Evolutionary conservation across 2,329 filamentous ascomycete species (phyloP).

Genomic region (Trichophyton mentagrophytes): DNA sequence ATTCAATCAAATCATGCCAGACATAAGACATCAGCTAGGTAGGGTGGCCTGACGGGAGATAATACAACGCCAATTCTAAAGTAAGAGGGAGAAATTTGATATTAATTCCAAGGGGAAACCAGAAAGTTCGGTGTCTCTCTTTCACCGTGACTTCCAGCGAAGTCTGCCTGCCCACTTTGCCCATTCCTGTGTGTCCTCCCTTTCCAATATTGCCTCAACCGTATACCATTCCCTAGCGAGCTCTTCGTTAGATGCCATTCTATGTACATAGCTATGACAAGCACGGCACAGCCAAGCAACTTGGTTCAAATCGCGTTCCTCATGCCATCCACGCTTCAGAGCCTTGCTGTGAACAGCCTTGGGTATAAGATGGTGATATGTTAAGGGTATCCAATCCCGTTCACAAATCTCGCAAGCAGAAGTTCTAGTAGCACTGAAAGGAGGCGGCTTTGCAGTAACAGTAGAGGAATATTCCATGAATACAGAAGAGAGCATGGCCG

Average conservation of each 20-base stretch:
- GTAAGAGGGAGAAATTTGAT: not conserved
- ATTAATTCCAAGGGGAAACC: not conserved
- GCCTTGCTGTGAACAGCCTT: conserved; percentile 62
- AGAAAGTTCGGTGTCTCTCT: not conserved
- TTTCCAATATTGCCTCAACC: conserved; percentile 54
- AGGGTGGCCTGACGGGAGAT: not conserved
- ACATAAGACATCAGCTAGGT: not conserved
- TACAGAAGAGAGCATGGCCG: conserved; percentile 49
- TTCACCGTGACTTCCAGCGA: conserved; percentile 54
- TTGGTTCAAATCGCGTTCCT: conserved; percentile 58
- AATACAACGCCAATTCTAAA: not conserved
- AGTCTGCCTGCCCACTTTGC: conserved; percentile 59
- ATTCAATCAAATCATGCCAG: not conserved
- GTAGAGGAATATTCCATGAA: conserved; percentile 50
- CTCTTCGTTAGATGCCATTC: conserved; percentile 62
- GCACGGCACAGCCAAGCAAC: conserved; percentile 79
- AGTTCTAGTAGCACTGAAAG: conserved; percentile 46
- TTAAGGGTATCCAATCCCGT: conserved; percentile 60
- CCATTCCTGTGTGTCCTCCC: conserved; percentile 60
- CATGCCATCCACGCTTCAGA: conserved; percentile 66
- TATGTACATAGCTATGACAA: conserved; percentile 73
- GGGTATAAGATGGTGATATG: conserved; percentile 82
- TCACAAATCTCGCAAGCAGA: conserved; percentile 62
- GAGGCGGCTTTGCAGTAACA: conserved; percentile 49
- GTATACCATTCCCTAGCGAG: conserved; percentile 61